phyloP scores from a whole-genome alignment of 768 basidiomycete genomes.

The Lactifluus hygrophoroides region DNA sequence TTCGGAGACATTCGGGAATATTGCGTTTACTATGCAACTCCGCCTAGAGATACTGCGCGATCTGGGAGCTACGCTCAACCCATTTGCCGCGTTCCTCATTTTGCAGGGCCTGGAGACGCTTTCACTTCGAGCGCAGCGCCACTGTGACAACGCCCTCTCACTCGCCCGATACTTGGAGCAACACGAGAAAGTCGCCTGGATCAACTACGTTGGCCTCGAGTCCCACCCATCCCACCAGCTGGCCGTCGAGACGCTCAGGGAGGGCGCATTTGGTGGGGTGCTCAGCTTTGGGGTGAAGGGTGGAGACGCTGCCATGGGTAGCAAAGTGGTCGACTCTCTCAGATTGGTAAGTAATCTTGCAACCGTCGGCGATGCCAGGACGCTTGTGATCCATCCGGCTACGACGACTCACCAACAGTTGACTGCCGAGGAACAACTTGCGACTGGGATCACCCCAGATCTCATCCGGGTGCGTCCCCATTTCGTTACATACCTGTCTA shows the following conservation, averaged over 20 bases:
- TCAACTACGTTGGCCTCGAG: too few relatives aligned
- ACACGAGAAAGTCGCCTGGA: too few relatives aligned
- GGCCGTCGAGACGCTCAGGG: too few relatives aligned
- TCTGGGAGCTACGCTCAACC: too few relatives aligned
- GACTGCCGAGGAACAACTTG: constrained; percentile 46
- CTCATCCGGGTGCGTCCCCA: background rate
- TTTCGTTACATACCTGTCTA: background rate
- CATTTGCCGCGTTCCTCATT: too few relatives aligned
- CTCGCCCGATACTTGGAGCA: constrained; percentile 56
- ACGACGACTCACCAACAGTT: constrained; percentile 72
- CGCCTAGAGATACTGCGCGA: constrained; percentile 59
- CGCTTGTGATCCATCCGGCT: constrained; percentile 72
- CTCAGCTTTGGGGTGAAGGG: too few relatives aligned
- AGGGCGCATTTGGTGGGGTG: too few relatives aligned
- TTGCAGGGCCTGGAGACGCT: too few relatives aligned
- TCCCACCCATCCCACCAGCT: too few relatives aligned
- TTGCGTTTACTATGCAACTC: constrained; percentile 58
- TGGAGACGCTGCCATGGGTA: too few relatives aligned
- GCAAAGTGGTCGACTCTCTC: too few relatives aligned
- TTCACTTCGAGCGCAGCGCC: too few relatives aligned
- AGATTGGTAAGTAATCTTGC: constrained; percentile 64
- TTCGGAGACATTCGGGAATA: constrained; percentile 53
- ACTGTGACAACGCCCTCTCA: constrained; percentile 58
- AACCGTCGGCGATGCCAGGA: constrained; percentile 67
- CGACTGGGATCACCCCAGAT: constrained; percentile 54